Evolutionary conservation across 1,139 yeast species (phyloP), one percentile per base, ranked within the genome.

Genomic region (Taphrina pruni): DNA sequence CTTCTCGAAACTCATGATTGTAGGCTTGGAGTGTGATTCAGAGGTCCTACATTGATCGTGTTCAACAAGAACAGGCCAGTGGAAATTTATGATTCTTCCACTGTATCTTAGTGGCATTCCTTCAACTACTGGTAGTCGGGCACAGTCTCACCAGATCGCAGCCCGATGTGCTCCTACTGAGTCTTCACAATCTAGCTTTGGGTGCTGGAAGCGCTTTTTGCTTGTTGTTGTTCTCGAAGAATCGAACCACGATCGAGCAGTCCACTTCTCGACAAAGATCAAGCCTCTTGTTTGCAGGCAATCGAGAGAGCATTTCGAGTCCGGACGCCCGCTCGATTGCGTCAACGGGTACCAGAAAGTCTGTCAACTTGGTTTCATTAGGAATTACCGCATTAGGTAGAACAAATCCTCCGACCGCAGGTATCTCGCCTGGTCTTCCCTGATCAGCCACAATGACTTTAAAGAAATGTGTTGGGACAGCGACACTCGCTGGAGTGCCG

Each of bases 391-490:
- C 90, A 78, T 94, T 94, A 41, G 99, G 99, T 74, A 94, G 79
- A 17, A 94, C 97, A 80, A 94, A 94, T 0, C 98, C 97, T 0
- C 89, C 98, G 11, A 91, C 90, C 11, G 96, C 86, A 21, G 90
- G 80, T 12, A 81, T 84, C 38, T 85, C 85, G 54, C 80, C 76
- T 6, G 82, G 80, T 57, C 79, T 77, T 67, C 76, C 77, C 20
- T 76, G 75, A 77, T 94, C 98, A 8, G 96, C 97, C 60, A 94
- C 90, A 70, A 95, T 81, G 71, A 94, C 81, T 79, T 94, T 95
- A 84, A 88, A 94, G 76, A 95, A 94, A 79, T 94, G 99, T 8
- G 99, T 94, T 20, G 99, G 99, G 11, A 94, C 99, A 0, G 99
- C 98, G 69, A 94, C 84, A 75, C 86, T 90, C 66, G 99, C 99